Evolutionary conservation across 768 basidiomycete genomes (phyloP).

Genomic region (Mrakia hoshinonis): DNA sequence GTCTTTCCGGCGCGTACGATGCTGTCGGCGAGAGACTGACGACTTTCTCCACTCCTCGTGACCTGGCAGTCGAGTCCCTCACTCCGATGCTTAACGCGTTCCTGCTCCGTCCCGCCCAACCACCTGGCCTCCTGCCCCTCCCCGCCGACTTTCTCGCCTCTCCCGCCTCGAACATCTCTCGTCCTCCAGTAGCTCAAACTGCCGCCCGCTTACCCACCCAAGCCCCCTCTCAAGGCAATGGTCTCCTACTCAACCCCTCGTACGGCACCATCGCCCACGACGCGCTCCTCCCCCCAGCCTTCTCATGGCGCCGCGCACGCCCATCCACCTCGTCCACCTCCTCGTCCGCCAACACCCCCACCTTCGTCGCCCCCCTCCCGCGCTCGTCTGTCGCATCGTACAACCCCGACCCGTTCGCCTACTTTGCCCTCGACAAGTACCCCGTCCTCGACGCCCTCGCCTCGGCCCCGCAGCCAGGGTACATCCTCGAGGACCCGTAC

Average conservation of each 20-base stretch:
- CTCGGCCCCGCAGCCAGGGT: too few species aligned
- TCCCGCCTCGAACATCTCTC: not conserved
- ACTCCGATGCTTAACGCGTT: constrained; percentile 15
- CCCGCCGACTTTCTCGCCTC: constrained; percentile 6
- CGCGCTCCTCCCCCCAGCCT: not conserved
- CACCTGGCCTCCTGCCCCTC: not conserved
- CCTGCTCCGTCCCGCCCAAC: not conserved
- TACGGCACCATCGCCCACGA: not conserved
- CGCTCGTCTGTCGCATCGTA: not conserved
- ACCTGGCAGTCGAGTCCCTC: constrained; percentile 14
- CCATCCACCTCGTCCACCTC: not conserved
- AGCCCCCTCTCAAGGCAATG: not conserved
- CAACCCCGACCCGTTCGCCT: not conserved
- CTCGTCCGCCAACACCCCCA: not conserved
- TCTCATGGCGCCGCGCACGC: not conserved
- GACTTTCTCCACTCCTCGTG: not conserved
- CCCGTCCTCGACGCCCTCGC: not conserved
- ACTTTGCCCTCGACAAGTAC: not conserved
- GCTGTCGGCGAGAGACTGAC: not conserved
- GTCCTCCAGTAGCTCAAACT: not conserved
- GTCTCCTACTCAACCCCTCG: not conserved
- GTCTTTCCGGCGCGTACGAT: not conserved
- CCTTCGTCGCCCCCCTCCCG: not conserved
- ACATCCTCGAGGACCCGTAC: not conserved
- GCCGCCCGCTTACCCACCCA: not conserved